Conservation (phyloP, 495 filamentous ascomycete genomes). For the Bacidia gigantensis region DNA sequence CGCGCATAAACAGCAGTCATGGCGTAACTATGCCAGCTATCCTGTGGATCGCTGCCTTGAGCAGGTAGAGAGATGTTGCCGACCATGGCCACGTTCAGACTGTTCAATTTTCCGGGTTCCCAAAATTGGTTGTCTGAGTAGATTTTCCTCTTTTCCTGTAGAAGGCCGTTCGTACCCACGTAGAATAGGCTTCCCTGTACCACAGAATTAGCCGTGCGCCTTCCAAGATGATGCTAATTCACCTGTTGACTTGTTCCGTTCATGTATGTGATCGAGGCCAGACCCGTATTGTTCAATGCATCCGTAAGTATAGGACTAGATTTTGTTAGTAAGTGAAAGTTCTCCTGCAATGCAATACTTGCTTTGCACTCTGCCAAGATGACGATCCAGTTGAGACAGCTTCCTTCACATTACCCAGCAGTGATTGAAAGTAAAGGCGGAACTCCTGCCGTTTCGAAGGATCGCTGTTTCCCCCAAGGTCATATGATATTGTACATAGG, state of each 20-base stretch:
- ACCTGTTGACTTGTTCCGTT: constrained; percentile 14
- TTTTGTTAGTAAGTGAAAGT: background rate
- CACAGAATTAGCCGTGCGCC: background rate
- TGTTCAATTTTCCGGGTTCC: constrained; percentile 14
- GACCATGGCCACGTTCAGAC: constrained; percentile 2
- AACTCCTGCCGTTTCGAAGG: constrained; percentile 12
- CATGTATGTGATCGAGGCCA: constrained; percentile 15
- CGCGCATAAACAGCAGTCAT: constrained; percentile 16
- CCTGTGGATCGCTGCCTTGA: constrained; percentile 9
- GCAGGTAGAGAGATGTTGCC: constrained; percentile 7
- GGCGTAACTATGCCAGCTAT: constrained; percentile 15
- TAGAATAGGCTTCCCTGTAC: constrained; percentile 18
- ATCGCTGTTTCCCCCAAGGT: constrained; percentile 2
- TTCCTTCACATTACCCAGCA: constrained; percentile 17
- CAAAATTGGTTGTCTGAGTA: constrained; percentile 10
- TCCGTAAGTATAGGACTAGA: constrained; percentile 18
- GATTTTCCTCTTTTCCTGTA: constrained; percentile 17
- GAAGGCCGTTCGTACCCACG: constrained; percentile 12
- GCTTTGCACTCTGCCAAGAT: constrained; percentile 15
- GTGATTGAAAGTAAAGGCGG: constrained; percentile 17
- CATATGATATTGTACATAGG: constrained; percentile 13
- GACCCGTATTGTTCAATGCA: constrained; percentile 20
- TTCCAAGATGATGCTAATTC: background rate
- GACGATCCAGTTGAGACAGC: constrained; percentile 3
- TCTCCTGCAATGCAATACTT: background rate